phyloP scores from a whole-genome alignment of 495 filamentous ascomycete species.

The Tuber calosporum region DNA sequence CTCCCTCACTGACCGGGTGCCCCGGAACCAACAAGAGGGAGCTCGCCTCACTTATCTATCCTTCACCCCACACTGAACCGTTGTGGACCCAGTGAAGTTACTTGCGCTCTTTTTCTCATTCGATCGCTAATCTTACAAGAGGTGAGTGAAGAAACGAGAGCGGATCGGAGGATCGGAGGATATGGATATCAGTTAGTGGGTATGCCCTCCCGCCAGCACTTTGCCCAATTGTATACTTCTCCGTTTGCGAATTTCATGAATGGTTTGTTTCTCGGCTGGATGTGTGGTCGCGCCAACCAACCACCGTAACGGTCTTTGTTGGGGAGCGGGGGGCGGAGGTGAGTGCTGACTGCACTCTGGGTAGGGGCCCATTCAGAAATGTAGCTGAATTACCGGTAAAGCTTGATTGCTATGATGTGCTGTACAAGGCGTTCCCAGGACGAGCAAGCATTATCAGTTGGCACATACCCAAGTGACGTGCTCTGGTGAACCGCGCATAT shows the following conservation, averaged over 20 bases:
- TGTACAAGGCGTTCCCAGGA: not conserved
- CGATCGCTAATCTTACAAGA: not conserved
- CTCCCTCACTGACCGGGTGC: too few relatives aligned
- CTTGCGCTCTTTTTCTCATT: not conserved
- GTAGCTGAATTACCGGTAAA: not conserved
- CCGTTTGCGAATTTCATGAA: not conserved
- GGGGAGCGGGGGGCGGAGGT: not conserved
- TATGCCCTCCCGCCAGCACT: not conserved
- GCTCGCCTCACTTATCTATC: too few relatives aligned
- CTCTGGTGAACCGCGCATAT: not conserved
- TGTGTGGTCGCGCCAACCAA: not conserved
- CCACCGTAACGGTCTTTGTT: not conserved
- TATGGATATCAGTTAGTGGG: not conserved
- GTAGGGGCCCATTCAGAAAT: not conserved
- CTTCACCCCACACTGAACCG: too few relatives aligned
- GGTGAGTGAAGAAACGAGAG: not conserved
- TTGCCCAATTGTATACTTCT: not conserved
- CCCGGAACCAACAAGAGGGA: too few relatives aligned
- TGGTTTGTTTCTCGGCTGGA: not conserved
- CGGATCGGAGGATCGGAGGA: not conserved
- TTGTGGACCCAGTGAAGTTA: not conserved
- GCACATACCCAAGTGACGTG: not conserved
- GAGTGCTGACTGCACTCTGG: not conserved
- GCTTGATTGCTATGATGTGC: not conserved
- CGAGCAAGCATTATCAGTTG: not conserved